Percentiles rank a stretch among this genome's conserved stretches.
Evolutionary conservation across 768 basidiomycete species (phyloP).

Genomic region (Mycena belliarum): DNA sequence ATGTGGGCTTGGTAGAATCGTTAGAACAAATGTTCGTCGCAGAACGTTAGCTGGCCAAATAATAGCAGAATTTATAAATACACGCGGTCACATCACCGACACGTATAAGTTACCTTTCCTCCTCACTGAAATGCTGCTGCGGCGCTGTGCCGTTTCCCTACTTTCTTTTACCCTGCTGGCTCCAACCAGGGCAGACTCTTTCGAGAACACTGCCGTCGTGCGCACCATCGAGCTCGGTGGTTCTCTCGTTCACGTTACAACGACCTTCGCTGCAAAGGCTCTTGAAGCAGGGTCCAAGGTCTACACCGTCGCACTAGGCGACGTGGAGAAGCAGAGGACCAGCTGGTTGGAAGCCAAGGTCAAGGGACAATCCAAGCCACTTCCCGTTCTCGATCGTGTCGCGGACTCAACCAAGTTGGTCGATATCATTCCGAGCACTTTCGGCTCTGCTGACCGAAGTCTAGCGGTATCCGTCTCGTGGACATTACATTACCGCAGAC

Average conservation of each 20-base stretch:
- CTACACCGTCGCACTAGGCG: slow-evolving; percentile 69
- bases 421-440: neutral
- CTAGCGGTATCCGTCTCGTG: slow-evolving; percentile 52
- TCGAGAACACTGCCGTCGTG: slow-evolving; percentile 89
- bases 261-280: slow-evolving; percentile 83
- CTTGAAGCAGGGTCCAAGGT: slow-evolving; percentile 57
- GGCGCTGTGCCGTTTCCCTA: slow-evolving; percentile 41
- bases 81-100: slow-evolving; percentile 3
- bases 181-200: slow-evolving; percentile 43
- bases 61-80: neutral
- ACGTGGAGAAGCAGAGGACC: slow-evolving; percentile 62
- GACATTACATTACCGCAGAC: slow-evolving; percentile 65
- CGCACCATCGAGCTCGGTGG: slow-evolving; percentile 90
- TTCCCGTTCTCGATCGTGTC: slow-evolving; percentile 51
- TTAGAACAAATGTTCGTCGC: no score
- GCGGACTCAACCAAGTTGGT: slow-evolving; percentile 55
- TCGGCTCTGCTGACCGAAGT: slow-evolving; percentile 11
- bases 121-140: slow-evolving; percentile 45
- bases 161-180: slow-evolving; percentile 50
- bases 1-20: slow-evolving; percentile 79
- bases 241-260: slow-evolving; percentile 83
- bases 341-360: slow-evolving; percentile 80
- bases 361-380: slow-evolving; percentile 65
- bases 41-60: no score
- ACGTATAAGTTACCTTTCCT: slow-evolving; percentile 11